Percentiles rank a stretch among this genome's conserved stretches.
These are phyloP conservation scores for Flaveria brownii DNA, from an alignment of 129 eudicot genomes.

Conservation along the genomic window DNA sequence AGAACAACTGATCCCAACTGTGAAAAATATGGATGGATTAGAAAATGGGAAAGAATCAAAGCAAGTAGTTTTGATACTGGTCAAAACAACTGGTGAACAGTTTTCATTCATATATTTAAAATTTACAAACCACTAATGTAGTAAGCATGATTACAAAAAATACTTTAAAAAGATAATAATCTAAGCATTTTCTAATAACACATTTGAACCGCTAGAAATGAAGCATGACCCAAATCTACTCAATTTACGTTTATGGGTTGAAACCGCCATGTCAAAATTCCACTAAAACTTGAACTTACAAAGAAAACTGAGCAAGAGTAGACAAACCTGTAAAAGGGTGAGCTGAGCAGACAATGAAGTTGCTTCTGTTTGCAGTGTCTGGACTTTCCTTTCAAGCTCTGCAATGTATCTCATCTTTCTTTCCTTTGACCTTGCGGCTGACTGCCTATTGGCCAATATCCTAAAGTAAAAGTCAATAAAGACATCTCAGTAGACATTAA, in stretches of 20 bases:
- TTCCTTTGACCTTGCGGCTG: conserved; percentile 93
- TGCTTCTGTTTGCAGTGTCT: conserved; percentile 74
- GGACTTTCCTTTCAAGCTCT: conserved; percentile 88
- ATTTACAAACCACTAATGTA: background rate
- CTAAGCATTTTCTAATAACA: background rate
- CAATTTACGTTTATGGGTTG: background rate
- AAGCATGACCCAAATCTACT: background rate
- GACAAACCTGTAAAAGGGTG: conserved; percentile 67
- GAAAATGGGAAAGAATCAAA: background rate
- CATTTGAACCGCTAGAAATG: background rate
- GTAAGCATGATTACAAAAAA: background rate
- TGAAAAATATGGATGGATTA: background rate
- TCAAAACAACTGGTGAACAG: background rate
- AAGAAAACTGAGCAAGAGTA: background rate
- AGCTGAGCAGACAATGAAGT: conserved; percentile 73
- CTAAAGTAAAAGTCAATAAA: conserved; percentile 21
- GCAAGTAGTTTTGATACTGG: background rate
- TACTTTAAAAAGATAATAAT: background rate
- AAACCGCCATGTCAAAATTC: background rate
- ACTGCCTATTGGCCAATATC: conserved; percentile 91
- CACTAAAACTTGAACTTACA: background rate
- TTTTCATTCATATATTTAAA: background rate
- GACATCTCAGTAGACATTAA: background rate
- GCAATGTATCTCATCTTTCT: conserved; percentile 93
- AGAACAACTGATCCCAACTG: background rate